Evolutionary conservation across 441 rosid species (phyloP), one percentile per base, ranked within the genome.

Genomic region (Cnidoscolus chayamansa): DNA sequence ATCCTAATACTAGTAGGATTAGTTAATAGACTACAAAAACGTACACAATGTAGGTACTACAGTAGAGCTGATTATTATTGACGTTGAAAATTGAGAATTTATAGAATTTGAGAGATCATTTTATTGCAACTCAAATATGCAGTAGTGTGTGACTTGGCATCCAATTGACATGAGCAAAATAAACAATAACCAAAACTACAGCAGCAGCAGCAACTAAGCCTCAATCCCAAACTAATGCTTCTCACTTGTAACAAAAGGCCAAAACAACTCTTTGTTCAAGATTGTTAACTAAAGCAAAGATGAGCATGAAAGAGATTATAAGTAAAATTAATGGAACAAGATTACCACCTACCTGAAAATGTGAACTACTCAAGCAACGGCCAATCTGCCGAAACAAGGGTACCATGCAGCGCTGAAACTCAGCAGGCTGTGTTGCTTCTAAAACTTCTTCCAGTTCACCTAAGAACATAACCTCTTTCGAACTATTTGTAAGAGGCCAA

Each of bases 331-430:
- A 60, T 3, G 51, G 71, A 73, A 43, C 15, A 7, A 74, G 13
- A 15, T 54, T 67, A 77, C 47, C 10, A 75, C 72, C 59, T 71
- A 92, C 98, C 96, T 92, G 98, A 78, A 92, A 92, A 74, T 92
- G 94, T 2, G 90, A 89, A 81, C 97, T 86, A 80, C 87, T 87
- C 86, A 92, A 84, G 88, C 96, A 90, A 68, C 88, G 84, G 75
- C 86, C 88, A 78, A 92, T 80, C 76, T 73, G 90, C 67, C 84
- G 86, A 77, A 90, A 92, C 79, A 92, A 81, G 13, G 92, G 96
- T 51, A 90, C 94, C 96, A 92, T 92, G 74, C 96, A 90, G 47
- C 94, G 84, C 73, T 92, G 97, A 71, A 92, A 92, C 45, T 92
- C 97, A 0, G 90, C 86, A 75, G 90, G 87, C 57, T 93, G 94